A percentile compares a stretch with the other conserved stretches of the same genome.
Conservation (phyloP, 2,329 filamentous ascomycete species). For the Diplodia corticola region DNA sequence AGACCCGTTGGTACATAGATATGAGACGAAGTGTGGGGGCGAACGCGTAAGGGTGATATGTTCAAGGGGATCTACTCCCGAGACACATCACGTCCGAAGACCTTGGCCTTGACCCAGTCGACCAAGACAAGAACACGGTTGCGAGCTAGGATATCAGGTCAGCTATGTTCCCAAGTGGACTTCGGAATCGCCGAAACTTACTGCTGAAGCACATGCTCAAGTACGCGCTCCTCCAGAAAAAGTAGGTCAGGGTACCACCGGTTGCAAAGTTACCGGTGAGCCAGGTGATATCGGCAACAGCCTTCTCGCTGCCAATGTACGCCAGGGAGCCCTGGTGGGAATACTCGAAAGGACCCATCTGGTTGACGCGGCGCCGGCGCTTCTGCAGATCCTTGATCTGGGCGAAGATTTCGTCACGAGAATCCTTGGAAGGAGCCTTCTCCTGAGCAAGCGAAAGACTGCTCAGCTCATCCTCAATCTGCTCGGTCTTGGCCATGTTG, state of each 20-base stretch:
- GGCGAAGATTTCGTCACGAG: conserved; percentile 60
- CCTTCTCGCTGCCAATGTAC: conserved; percentile 97
- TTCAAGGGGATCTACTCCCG: conserved; percentile 59
- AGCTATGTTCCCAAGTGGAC: not conserved
- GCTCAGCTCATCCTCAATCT: conserved; percentile 73
- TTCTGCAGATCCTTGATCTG: conserved; percentile 87
- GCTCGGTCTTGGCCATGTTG: conserved; percentile 94
- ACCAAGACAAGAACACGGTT: conserved; percentile 91
- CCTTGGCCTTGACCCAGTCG: conserved; percentile 96
- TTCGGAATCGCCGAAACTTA: conserved; percentile 55
- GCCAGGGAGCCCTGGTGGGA: conserved; percentile 95
- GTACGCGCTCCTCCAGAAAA: conserved; percentile 98
- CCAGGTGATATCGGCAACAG: conserved; percentile 96
- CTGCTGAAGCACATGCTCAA: conserved; percentile 99
- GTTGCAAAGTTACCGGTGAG: conserved; percentile 94
- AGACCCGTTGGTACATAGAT: conserved; percentile 12
- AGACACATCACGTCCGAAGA: conserved; percentile 93
- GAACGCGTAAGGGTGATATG: not conserved
- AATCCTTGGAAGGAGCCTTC: conserved; percentile 66
- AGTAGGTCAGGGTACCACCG: conserved; percentile 90
- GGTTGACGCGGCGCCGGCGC: conserved; percentile 83
- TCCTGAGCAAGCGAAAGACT: conserved; percentile 62
- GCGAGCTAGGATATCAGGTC: conserved; percentile 59
- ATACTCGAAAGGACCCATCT: conserved; percentile 97
- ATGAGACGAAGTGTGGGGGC: not conserved